phyloP scores from a whole-genome alignment of 139 green algal genomes.

The Edaphochlamys debaryana region DNA sequence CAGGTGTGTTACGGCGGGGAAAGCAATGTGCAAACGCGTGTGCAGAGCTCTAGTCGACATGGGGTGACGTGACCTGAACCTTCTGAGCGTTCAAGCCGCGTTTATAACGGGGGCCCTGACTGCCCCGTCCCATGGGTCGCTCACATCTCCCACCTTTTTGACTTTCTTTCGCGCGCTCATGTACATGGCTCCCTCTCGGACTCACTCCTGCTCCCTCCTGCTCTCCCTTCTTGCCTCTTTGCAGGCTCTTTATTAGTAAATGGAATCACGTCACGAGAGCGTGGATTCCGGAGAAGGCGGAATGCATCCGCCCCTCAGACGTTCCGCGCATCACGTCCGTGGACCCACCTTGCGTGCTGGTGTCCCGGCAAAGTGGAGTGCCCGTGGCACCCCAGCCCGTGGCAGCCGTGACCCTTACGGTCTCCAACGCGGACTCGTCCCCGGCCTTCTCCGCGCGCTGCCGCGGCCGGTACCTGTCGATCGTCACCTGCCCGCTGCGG shows the following conservation, averaged over 20 bases:
- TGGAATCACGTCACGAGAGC: conserved; percentile 2
- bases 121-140: too few relatives aligned
- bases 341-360: conserved; percentile 9
- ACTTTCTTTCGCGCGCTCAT: too few relatives aligned
- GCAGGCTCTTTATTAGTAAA: conserved; percentile 32
- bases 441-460: conserved; percentile 18
- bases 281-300: conserved; percentile 17
- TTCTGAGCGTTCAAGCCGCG: too few relatives aligned
- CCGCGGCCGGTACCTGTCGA: conserved; percentile 7
- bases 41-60: too few relatives aligned
- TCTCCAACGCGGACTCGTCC: not conserved
- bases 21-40: too few relatives aligned
- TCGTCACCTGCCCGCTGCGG: not conserved
- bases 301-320: conserved; percentile 7
- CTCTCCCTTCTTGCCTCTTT: too few relatives aligned
- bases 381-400: too few relatives aligned
- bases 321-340: conserved; percentile 29
- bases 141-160: too few relatives aligned
- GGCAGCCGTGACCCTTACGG: not conserved
- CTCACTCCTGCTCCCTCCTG: not conserved
- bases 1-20: conserved; percentile 11
- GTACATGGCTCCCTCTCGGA: too few relatives aligned
- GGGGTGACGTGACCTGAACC: too few relatives aligned
- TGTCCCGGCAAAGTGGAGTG: not conserved
- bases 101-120: too few relatives aligned